Conservation (phyloP, 2,329 filamentous ascomycete genomes). For the Mycosphaerella sp. region DNA sequence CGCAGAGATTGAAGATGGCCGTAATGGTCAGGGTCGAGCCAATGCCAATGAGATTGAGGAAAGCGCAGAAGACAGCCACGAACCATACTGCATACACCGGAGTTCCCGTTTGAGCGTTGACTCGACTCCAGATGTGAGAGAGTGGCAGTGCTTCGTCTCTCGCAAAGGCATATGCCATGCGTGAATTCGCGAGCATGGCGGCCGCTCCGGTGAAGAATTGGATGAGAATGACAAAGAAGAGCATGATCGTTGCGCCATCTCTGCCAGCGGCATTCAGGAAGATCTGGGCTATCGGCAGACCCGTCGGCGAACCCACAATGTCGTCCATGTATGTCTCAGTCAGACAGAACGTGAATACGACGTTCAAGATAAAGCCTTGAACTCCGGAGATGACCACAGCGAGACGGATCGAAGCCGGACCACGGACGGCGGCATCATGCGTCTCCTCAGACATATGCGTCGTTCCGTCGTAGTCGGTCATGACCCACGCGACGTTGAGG, state of each 20-base stretch:
- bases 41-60: constrained; percentile 48
- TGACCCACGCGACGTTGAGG: constrained; percentile 55
- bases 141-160: constrained; percentile 38
- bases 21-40: constrained; percentile 47
- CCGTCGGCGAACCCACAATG: constrained; percentile 53
- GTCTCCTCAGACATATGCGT: constrained; percentile 64
- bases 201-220: constrained; percentile 60
- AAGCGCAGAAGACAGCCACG: constrained; percentile 52
- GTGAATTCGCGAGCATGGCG: constrained; percentile 56
- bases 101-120: constrained; percentile 51
- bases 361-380: constrained; percentile 56
- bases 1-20: constrained; percentile 45
- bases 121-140: constrained; percentile 32
- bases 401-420: constrained; percentile 50
- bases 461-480: constrained; percentile 63
- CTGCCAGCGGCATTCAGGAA: constrained; percentile 52
- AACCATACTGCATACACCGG: constrained; percentile 60
- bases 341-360: constrained; percentile 59
- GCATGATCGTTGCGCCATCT: constrained; percentile 22
- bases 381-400: constrained; percentile 47
- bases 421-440: constrained; percentile 55
- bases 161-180: constrained; percentile 37
- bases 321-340: constrained; percentile 47
- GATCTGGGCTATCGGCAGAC: constrained; percentile 51
- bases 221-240: constrained; percentile 48